Percentiles rank a stretch among this genome's conserved stretches.
These are phyloP conservation scores for Serendipita sp. DNA, from an alignment of 768 basidiomycete species.

Conservation along the genomic window DNA sequence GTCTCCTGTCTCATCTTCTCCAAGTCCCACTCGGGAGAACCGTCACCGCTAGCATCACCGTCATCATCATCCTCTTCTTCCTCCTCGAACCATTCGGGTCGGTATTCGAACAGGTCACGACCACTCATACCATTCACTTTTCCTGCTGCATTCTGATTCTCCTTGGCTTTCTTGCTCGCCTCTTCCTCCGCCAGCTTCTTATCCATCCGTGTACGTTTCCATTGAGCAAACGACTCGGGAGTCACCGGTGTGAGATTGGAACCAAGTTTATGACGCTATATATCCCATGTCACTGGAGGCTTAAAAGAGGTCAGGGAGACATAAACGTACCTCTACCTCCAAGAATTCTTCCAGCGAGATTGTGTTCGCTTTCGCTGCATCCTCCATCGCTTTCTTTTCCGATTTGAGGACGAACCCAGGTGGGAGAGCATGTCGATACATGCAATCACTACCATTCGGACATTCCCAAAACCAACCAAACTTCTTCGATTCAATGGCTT, in stretches of 20 bases:
- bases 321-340: slow-evolving; percentile 69
- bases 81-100: slow-evolving; percentile 86
- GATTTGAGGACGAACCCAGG: slow-evolving; percentile 93
- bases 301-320: not conserved
- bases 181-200: slow-evolving; percentile 89
- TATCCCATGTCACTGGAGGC: not conserved
- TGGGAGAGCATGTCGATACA: slow-evolving; percentile 89
- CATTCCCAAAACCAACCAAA: slow-evolving; percentile 97
- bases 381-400: slow-evolving; percentile 80
- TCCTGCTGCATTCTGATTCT: slow-evolving; percentile 64
- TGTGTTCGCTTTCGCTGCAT: slow-evolving; percentile 71
- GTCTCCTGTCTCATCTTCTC: slow-evolving; percentile 43
- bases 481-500: slow-evolving; percentile 85
- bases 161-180: slow-evolving; percentile 65
- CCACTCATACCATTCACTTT: slow-evolving; percentile 92
- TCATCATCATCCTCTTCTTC: slow-evolving; percentile 31
- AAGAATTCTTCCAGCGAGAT: slow-evolving; percentile 95
- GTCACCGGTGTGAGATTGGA: slow-evolving; percentile 85
- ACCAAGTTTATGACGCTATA: slow-evolving; percentile 85
- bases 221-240: slow-evolving; percentile 73
- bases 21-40: slow-evolving; percentile 27
- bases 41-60: slow-evolving; percentile 18
- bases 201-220: slow-evolving; percentile 91
- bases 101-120: slow-evolving; percentile 91
- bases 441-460: slow-evolving; percentile 65